Evolutionary conservation across 2,329 filamentous ascomycete genomes (phyloP).

Genomic region (Exophiala bonariae): DNA sequence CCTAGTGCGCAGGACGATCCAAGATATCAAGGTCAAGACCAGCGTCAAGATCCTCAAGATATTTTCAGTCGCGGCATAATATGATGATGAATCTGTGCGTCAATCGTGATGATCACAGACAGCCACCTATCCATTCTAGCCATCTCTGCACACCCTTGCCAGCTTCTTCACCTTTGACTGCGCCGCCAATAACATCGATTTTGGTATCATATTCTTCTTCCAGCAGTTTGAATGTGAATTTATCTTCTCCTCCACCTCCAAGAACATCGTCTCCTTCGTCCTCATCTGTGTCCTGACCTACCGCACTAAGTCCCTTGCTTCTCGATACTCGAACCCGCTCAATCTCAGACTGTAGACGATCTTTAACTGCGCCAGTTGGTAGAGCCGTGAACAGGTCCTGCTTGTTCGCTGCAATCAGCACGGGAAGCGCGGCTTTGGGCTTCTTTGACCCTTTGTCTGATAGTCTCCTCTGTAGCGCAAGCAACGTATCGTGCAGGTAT

Average conservation of each 20-base stretch:
- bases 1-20: conserved; percentile 23
- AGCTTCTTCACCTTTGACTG: conserved; percentile 60
- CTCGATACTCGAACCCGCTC: conserved; percentile 73
- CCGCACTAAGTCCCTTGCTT: conserved; percentile 67
- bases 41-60: conserved; percentile 8
- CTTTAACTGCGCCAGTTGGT: conserved; percentile 73
- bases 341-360: conserved; percentile 76
- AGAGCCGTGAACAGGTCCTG: conserved; percentile 91
- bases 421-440: conserved; percentile 61
- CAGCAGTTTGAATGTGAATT: conserved; percentile 80
- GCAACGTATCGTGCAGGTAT: conserved; percentile 87
- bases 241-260: conserved; percentile 75
- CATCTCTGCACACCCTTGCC: conserved; percentile 75
- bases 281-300: conserved; percentile 41
- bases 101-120: conserved; percentile 53
- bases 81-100: conserved; percentile 6
- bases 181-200: conserved; percentile 73
- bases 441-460: conserved; percentile 31
- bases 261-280: conserved; percentile 77
- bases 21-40: conserved; percentile 8
- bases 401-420: conserved; percentile 92
- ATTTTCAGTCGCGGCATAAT: conserved; percentile 17
- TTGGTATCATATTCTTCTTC: conserved; percentile 73
- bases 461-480: conserved; percentile 74
- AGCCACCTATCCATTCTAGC: conserved; percentile 86